Evolutionary conservation across 768 basidiomycete genomes (phyloP).

Genomic region (Leccinum imitatum): DNA sequence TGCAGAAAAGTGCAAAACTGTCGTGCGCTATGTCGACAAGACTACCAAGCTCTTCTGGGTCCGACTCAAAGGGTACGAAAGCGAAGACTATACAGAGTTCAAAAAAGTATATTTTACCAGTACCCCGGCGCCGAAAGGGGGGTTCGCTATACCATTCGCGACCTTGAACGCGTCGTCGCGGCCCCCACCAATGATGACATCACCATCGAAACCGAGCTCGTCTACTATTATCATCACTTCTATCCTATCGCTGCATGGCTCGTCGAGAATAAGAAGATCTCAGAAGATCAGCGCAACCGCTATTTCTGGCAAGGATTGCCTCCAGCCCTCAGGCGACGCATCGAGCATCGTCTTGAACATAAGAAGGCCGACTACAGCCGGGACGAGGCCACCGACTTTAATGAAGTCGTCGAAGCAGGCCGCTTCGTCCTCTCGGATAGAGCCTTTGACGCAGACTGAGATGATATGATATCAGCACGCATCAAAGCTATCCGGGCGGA

Average conservation of each 20-base stretch:
- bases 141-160: neutral
- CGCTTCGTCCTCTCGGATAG: neutral
- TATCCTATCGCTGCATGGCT: neutral
- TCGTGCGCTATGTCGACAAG: too few relatives aligned
- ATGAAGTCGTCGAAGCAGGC: neutral
- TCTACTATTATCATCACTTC: neutral
- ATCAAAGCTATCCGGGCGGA: neutral
- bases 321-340: neutral
- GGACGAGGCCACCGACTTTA: neutral
- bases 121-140: neutral
- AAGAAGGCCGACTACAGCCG: neutral
- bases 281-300: neutral
- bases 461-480: neutral
- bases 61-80: neutral
- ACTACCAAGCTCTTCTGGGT: neutral
- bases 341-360: neutral
- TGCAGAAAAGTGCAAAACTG: too few relatives aligned
- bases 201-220: neutral
- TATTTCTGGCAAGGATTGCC: neutral
- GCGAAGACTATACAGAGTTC: neutral
- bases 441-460: neutral
- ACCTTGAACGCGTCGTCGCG: neutral
- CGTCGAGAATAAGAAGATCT: neutral
- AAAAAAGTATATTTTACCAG: neutral
- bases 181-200: neutral